Base-by-base conservation (phyloP, 345 rosid genomes). In the Ailanthus altissimus region DNA sequence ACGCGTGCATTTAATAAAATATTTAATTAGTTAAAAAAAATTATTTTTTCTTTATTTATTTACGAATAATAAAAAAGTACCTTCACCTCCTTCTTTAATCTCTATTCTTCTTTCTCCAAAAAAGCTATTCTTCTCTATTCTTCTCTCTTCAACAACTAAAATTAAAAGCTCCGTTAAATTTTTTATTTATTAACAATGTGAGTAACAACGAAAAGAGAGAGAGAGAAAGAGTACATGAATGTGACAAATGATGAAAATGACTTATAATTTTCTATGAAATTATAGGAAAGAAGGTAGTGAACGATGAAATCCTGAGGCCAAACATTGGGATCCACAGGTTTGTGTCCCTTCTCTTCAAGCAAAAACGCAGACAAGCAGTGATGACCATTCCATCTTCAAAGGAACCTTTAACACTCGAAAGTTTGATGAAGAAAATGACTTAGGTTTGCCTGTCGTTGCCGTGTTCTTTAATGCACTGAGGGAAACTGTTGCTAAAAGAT, bases 251-350 rank as follows among this genome's bases (percentile, higher is more conserved):
- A 45, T 67, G 46, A 6, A 43, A 43, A 12, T 10, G 36, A 2
- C 8, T n/a, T 23, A 56, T 9, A 7, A 2, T 32, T 60, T 62
- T 11, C 40, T 43, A 7, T 16, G 21, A 21, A 13, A 73, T n/a
- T 26, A 72, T 84, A 94, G 98, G 98, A 64, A 89, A 81, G 45
- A 97, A 93, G 72, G 76, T 84, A 72, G 85, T 93, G 84, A 87
- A 75, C 81, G 93, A 95, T 77, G 99, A 95, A 81, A 89, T 88
- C 86, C 97, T 97, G n/a, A 81, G 88, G 88, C 99, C 99, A 45
- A 93, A 85, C 86, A 95, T 95, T 77, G 99, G 99, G 73, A 95
- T 95, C 45, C 99, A 95, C 79, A 87, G 99, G 84, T 95, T 87
- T 62, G 98, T 90, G 84, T 93, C 90, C 79, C 71, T 95, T 9